Percentiles rank a stretch among this genome's conserved stretches.
These are phyloP conservation scores for Fonsecaea nubica DNA, from an alignment of 2,329 filamentous ascomycete genomes.

Conservation along the genomic window DNA sequence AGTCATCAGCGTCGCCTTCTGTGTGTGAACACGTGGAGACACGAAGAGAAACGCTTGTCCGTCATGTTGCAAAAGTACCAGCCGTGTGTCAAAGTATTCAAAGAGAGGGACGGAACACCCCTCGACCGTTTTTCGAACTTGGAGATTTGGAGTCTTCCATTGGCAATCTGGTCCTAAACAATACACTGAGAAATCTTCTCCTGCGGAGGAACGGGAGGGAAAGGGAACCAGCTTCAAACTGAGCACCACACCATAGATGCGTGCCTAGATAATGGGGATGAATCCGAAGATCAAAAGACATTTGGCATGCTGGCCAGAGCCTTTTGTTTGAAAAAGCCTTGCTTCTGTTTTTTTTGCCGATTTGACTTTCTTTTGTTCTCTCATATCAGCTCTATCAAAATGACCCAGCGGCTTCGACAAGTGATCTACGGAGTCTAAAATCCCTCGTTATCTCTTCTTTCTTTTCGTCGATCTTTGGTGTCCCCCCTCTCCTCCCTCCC, in stretches of 20 bases:
- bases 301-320: slow-evolving; percentile 14
- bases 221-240: not conserved
- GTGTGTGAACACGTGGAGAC: not conserved
- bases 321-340: not conserved
- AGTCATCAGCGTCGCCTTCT: not conserved
- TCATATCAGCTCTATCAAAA: slow-evolving; percentile 1
- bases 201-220: not conserved
- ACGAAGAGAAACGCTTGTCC: not conserved
- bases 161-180: not conserved
- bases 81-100: not conserved
- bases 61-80: slow-evolving; percentile 1
- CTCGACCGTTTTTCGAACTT: not conserved
- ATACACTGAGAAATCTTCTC: not conserved
- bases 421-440: slow-evolving; percentile 6
- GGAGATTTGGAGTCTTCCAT: not conserved
- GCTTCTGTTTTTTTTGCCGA: not conserved
- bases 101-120: not conserved
- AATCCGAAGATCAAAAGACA: not conserved
- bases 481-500: not conserved
- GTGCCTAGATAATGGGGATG: slow-evolving; percentile 7
- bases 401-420: not conserved
- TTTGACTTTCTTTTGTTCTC: slow-evolving; percentile 4
- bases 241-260: not conserved
- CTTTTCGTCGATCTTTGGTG: not conserved
- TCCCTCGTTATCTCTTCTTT: not conserved